These are phyloP conservation scores for Jatropha multifida DNA, from an alignment of 441 rosid species.

Conservation along the genomic window DNA sequence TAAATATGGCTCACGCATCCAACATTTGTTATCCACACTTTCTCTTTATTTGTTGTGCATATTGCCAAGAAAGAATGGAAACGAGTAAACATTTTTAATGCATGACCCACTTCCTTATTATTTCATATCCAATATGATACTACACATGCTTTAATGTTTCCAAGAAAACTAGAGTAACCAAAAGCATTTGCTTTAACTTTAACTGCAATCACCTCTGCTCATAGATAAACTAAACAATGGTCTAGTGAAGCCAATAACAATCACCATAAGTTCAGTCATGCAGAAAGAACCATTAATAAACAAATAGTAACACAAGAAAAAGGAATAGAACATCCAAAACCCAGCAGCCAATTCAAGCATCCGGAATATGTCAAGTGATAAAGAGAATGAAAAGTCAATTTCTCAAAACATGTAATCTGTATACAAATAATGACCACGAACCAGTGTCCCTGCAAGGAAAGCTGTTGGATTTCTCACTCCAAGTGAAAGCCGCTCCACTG, in stretches of 20 bases:
- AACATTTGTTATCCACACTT: neutral
- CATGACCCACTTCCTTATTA: neutral
- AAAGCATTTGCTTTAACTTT: neutral
- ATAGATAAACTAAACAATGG: neutral
- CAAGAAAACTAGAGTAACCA: neutral
- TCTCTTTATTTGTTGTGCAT: slow-evolving; percentile 3
- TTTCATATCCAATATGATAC: neutral
- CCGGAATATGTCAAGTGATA: neutral
- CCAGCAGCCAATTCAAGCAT: neutral
- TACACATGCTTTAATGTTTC: neutral
- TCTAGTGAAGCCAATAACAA: neutral
- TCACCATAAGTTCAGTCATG: neutral
- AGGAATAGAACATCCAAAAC: neutral
- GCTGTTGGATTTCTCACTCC: slow-evolving; percentile 89
- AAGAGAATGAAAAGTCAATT: neutral
- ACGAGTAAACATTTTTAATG: neutral
- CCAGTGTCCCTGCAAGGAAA: slow-evolving; percentile 78
- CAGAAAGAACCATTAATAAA: neutral
- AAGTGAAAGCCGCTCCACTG: slow-evolving; percentile 82
- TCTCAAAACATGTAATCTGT: neutral
- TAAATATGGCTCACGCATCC: neutral
- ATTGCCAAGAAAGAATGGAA: neutral
- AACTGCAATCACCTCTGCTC: neutral
- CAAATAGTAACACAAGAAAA: neutral
- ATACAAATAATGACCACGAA: slow-evolving; percentile 30